Evolutionary conservation across 441 rosid species (phyloP), one percentile per base, ranked within the genome.

Genomic region (Breynia disticha): DNA sequence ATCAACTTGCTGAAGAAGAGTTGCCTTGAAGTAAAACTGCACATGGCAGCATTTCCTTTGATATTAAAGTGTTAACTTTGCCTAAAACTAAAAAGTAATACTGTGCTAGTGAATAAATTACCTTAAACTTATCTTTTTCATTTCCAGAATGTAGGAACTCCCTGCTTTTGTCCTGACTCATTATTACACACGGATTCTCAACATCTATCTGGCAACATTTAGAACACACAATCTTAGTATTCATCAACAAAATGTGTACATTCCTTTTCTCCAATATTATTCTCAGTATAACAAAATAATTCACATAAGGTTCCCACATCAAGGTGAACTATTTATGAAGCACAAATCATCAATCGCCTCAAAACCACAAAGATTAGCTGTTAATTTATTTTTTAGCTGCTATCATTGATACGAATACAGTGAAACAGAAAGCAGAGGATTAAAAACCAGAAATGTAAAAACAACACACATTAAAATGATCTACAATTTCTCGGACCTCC

Each of bases 111-210:
- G 20, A 45, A 57, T 59, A 65, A 43, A 19, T 61, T 66, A 89
- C 99, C 95, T 79, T 89, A 70, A 93, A 93, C 66, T 86, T 89
- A 57, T 93, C 99, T 66, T 74, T 89, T 71, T 81, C 91, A 67
- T 87, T 86, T 44, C 99, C 99, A 53, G 97, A 93, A 77, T 93
- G 97, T 56, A 93, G 62, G 56, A 89, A 93, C 63, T 93, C 99
- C 68, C 99, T 83, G 79, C 99, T 93, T 74, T 83, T 89, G 74
- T 93, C 99, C 77, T 93, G 99, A 67, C 87, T 86, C 99, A 93
- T 93, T 54, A 93, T 64, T 16, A 93, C 97, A 56, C 99, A 93
- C 4, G 99, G 99, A 71, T 93, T 93, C 74, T 93, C 97, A 52
- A 93, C 95, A 72, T 93, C 97, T 77, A 93, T 93, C 97, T 86